These are phyloP conservation scores for Melampsora larici-populina DNA, from an alignment of 1,284 basidiomycete species.

Conservation along the genomic window DNA sequence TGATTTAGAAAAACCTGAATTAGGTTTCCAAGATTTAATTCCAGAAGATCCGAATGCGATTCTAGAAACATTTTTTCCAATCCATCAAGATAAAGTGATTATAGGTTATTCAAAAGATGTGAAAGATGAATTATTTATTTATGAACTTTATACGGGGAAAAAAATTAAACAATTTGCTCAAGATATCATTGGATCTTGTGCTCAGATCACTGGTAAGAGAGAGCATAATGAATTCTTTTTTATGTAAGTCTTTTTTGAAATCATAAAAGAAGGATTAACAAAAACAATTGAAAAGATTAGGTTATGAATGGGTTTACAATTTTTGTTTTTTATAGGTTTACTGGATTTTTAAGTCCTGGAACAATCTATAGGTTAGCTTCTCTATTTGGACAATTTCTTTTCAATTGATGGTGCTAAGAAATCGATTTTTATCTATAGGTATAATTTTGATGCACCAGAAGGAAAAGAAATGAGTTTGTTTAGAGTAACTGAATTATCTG, in stretches of 20 bases:
- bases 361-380: slow-evolving; percentile 62
- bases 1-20: slow-evolving; percentile 61
- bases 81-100: slow-evolving; percentile 64
- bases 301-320: too few relatives aligned
- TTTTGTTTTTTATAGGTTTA: slow-evolving; percentile 55
- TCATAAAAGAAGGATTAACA: too few relatives aligned
- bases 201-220: slow-evolving; percentile 60
- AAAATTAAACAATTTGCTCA: slow-evolving; percentile 63
- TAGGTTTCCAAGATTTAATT: slow-evolving; percentile 64
- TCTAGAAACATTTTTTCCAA: slow-evolving; percentile 60
- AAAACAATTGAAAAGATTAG: too few relatives aligned
- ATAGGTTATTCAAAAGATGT: slow-evolving; percentile 73
- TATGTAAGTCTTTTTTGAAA: too few relatives aligned
- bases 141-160: slow-evolving; percentile 62
- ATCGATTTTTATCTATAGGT: neutral
- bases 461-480: slow-evolving; percentile 63
- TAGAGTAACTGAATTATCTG: slow-evolving; percentile 64
- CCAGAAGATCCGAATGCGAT: slow-evolving; percentile 67
- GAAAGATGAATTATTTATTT: slow-evolving; percentile 76
- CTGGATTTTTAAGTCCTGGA: slow-evolving; percentile 71
- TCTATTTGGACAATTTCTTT: too few relatives aligned
- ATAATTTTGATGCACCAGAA: slow-evolving; percentile 46
- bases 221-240: slow-evolving; percentile 68
- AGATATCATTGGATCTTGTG: slow-evolving; percentile 69
- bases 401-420: too few relatives aligned